Percentiles rank a stretch among this genome's conserved stretches.
Evolutionary conservation across 2,329 filamentous ascomycete species (phyloP).

Genomic region (Aspergillus neotritici): DNA sequence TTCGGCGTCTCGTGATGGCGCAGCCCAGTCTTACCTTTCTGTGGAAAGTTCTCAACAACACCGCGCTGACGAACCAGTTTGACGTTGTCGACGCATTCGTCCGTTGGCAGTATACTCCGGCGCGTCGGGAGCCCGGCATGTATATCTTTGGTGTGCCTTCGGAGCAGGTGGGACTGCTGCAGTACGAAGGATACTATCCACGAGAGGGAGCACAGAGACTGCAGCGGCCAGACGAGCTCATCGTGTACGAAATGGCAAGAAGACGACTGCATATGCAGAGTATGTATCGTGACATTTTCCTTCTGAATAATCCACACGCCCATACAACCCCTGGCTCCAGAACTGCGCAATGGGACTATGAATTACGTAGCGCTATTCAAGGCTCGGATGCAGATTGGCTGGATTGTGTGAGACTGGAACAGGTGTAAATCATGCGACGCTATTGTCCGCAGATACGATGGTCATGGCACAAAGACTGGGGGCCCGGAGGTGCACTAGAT

Average conservation of each 20-base stretch:
- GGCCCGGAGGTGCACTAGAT: too few relatives aligned
- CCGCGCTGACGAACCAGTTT: slow-evolving; percentile 43
- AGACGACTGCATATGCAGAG: slow-evolving; percentile 51
- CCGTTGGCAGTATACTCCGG: slow-evolving; percentile 49
- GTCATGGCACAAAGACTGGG: too few relatives aligned
- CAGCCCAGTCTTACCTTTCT: slow-evolving; percentile 54
- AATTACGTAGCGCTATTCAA: background rate
- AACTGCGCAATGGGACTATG: background rate
- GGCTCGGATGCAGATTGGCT: slow-evolving; percentile 4
- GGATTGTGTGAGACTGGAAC: slow-evolving; percentile 2
- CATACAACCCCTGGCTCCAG: background rate
- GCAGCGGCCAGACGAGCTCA: slow-evolving; percentile 52
- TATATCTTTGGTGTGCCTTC: slow-evolving; percentile 50
- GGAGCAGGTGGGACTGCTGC: slow-evolving; percentile 47
- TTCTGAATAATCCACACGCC: slow-evolving; percentile 15
- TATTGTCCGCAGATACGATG: too few relatives aligned
- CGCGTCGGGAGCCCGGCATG: slow-evolving; percentile 18
- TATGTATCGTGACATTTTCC: slow-evolving; percentile 53
- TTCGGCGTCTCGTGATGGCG: slow-evolving; percentile 56
- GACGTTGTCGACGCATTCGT: slow-evolving; percentile 56
- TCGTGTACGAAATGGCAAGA: slow-evolving; percentile 52
- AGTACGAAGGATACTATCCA: slow-evolving; percentile 33
- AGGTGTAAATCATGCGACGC: too few relatives aligned
- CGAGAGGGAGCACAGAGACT: slow-evolving; percentile 41
- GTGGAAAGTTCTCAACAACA: slow-evolving; percentile 55